A percentile compares a stretch with the other conserved stretches of the same genome.
Conservation (phyloP, 352 stramenopile genomes). For the Globisporangium apiculatum region DNA sequence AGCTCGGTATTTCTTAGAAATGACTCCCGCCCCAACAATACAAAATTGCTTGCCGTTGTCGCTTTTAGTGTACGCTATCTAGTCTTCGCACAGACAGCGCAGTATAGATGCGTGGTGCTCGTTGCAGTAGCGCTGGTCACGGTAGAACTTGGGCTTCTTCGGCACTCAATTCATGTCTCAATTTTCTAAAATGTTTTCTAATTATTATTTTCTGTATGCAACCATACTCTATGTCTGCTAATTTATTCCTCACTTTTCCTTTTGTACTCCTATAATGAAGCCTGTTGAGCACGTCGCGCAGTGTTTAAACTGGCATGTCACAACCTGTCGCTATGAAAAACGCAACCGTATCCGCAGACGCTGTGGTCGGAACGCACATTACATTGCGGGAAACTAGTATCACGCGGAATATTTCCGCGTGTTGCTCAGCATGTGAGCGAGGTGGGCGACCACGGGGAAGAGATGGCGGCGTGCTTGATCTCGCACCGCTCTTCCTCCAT, state of each 20-base stretch:
- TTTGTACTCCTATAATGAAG: not conserved
- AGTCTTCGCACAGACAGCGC: not conserved
- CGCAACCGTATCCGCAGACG: not conserved
- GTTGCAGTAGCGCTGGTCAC: not conserved
- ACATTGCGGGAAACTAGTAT: not conserved
- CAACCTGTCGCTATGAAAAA: not conserved
- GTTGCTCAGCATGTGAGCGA: not conserved
- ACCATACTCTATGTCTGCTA: not conserved
- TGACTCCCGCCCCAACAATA: not conserved
- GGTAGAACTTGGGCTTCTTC: not conserved
- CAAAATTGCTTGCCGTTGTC: not conserved
- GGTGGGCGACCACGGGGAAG: not conserved
- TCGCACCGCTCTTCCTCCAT: not conserved
- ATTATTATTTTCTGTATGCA: not conserved
- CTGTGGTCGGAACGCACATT: not conserved
- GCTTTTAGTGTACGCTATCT: not conserved
- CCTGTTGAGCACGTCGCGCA: not conserved
- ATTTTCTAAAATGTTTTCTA: not conserved
- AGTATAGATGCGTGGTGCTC: not conserved
- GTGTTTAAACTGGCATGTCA: not conserved
- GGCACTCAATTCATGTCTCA: not conserved
- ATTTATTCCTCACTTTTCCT: not conserved
- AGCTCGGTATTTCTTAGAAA: not conserved
- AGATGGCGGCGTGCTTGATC: not conserved
- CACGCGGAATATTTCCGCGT: not conserved